phyloP scores from a whole-genome alignment of 2,329 filamentous ascomycete genomes.

The Alternaria alternata region DNA sequence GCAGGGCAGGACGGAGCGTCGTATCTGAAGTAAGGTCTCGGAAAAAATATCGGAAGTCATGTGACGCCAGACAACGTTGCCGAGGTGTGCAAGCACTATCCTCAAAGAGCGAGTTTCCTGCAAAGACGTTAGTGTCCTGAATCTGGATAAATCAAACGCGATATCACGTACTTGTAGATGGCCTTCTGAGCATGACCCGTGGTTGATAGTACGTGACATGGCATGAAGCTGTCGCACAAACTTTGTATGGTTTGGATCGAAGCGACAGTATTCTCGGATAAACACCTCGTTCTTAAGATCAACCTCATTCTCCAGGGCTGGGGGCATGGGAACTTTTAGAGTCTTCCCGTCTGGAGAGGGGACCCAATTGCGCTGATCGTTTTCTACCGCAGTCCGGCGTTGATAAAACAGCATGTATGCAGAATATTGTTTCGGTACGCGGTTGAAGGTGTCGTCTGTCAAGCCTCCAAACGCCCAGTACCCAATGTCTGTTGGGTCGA shows the following conservation, averaged over 20 bases:
- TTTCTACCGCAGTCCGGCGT: conserved; percentile 70
- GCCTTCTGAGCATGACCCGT: conserved; percentile 59
- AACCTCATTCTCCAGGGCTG: conserved; percentile 63
- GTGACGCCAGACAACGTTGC: conserved; percentile 76
- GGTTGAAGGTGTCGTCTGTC: conserved; percentile 40
- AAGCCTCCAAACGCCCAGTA: conserved; percentile 72
- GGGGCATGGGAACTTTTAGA: conserved; percentile 57
- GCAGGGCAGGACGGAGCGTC: conserved; percentile 61
- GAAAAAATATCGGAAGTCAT: conserved; percentile 73
- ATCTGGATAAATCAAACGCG: not conserved
- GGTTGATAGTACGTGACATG: conserved; percentile 61
- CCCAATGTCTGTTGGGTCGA: conserved; percentile 77
- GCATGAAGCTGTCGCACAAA: conserved; percentile 72
- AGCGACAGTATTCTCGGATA: conserved; percentile 79
- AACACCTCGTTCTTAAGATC: conserved; percentile 75
- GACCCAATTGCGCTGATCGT: conserved; percentile 40
- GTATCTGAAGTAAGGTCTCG: conserved; percentile 62
- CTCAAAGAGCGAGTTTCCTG: conserved; percentile 62
- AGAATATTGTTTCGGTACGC: conserved; percentile 60
- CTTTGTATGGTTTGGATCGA: conserved; percentile 73
- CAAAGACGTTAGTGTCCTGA: conserved; percentile 1
- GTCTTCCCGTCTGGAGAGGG: conserved; percentile 56
- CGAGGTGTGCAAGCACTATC: conserved; percentile 70
- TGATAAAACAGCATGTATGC: conserved; percentile 99
- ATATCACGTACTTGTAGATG: conserved; percentile 37